Evolutionary conservation across 108 stramenopile genomes (phyloP).

Genomic region (Cylindrotheca fusiformis): DNA sequence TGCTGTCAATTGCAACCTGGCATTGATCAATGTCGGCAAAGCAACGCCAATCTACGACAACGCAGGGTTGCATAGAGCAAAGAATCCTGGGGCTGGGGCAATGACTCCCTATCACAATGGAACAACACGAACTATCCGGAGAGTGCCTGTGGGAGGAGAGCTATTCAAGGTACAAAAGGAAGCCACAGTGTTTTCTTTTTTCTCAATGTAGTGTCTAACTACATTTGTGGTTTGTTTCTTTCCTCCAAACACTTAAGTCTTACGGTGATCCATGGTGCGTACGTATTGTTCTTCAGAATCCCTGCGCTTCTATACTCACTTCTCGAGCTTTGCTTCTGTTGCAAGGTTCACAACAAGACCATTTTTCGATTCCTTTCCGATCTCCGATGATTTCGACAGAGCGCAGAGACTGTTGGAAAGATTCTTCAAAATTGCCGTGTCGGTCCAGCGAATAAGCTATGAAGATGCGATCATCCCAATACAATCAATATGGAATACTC

Average conservation of each 20-base stretch:
- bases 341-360: not conserved
- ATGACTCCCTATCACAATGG: constrained; percentile 53
- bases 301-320: not conserved
- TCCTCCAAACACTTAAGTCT: not conserved
- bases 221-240: not conserved
- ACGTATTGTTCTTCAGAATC: not conserved
- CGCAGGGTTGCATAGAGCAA: constrained; percentile 19
- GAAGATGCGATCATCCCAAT: constrained; percentile 49
- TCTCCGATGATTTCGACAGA: not conserved
- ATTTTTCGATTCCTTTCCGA: not conserved
- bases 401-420: not conserved
- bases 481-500: constrained; percentile 12
- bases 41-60: constrained; percentile 14
- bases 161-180: constrained; percentile 46
- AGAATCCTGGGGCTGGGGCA: constrained; percentile 40
- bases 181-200: not conserved
- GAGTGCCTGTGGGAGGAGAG: constrained; percentile 64
- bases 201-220: not conserved
- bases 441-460: too few relatives aligned
- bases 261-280: not conserved
- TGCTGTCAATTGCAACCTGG: constrained; percentile 38
- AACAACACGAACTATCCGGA: constrained; percentile 7
- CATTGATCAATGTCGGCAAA: constrained; percentile 16
- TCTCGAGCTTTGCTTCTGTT: not conserved
- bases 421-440: not conserved